phyloP scores from a whole-genome alignment of 176 grass and related monocot genomes.

The Zizania latifolia region DNA sequence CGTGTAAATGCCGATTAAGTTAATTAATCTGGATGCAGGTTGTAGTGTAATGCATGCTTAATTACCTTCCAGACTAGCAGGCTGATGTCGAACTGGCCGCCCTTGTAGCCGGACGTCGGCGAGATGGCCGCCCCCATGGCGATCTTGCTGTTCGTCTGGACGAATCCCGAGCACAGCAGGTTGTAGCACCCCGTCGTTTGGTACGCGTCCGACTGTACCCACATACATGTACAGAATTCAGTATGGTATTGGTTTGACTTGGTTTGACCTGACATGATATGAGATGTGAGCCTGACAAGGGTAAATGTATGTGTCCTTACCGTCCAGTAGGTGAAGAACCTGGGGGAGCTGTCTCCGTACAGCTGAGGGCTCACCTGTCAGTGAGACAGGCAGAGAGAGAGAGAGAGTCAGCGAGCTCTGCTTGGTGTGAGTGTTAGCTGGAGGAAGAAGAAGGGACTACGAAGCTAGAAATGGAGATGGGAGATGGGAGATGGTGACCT shows the following conservation, averaged over 20 bases:
- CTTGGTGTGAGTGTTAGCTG: too few species aligned
- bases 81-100: constrained; percentile 82
- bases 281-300: too few species aligned
- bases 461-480: not conserved
- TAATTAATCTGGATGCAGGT: not conserved
- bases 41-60: not conserved
- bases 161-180: constrained; percentile 85
- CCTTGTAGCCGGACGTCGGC: constrained; percentile 59
- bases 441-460: too few species aligned
- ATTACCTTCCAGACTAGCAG: constrained; percentile 88
- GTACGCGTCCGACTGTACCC: constrained; percentile 87
- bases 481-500: constrained; percentile 11
- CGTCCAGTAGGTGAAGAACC: constrained; percentile 98
- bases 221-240: not conserved
- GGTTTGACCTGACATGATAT: not conserved
- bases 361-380: constrained; percentile 86
- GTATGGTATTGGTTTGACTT: not conserved
- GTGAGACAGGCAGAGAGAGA: too few species aligned
- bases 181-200: constrained; percentile 96
- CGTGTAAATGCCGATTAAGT: too few species aligned
- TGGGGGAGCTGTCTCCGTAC: constrained; percentile 72
- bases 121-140: constrained; percentile 93
- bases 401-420: too few species aligned
- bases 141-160: constrained; percentile 84
- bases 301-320: constrained; percentile 36